Percentiles rank a stretch among this genome's conserved stretches.
phyloP scores from a whole-genome alignment of 1,284 basidiomycete genomes.

The Ustilago esculenta region DNA sequence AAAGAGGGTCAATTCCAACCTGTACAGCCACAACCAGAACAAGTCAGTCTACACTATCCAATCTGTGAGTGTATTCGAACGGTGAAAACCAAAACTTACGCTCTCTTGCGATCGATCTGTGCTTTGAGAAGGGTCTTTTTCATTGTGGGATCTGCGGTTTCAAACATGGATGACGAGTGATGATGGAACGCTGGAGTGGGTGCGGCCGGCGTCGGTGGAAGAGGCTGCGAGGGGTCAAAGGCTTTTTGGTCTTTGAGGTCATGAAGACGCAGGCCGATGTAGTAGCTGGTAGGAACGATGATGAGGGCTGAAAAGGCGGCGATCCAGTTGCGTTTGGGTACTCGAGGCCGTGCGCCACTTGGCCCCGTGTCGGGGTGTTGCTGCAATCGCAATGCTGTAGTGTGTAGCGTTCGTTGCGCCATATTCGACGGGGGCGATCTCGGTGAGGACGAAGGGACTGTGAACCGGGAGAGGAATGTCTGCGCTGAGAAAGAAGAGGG shows the following conservation, averaged over 20 bases:
- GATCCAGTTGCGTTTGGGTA: conserved; percentile 40
- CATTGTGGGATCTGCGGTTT: neutral
- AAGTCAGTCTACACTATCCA: no score
- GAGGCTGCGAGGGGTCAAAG: conserved; percentile 6
- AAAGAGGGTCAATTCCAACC: conserved; percentile 31
- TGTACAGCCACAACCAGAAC: no score
- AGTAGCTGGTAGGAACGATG: conserved; percentile 39
- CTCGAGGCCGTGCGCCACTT: neutral
- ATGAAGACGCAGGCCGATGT: conserved; percentile 30
- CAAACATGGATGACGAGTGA: neutral
- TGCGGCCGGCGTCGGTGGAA: conserved; percentile 7
- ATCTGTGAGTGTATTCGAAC: neutral
- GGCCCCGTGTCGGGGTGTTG: neutral
- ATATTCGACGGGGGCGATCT: neutral
- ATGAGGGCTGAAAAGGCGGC: conserved; percentile 40
- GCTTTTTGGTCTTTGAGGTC: conserved; percentile 24
- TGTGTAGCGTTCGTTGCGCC: conserved; percentile 5
- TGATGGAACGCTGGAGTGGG: conserved; percentile 10
- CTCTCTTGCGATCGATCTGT: conserved; percentile 10
- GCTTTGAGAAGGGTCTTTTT: conserved; percentile 6
- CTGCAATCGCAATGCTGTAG: neutral
- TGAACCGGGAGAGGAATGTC: conserved; percentile 8
- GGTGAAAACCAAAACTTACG: conserved; percentile 1
- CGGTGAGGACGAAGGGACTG: no score
- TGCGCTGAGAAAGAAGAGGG: neutral